These are phyloP conservation scores for Ascochyta fabae DNA, from an alignment of 2,329 filamentous ascomycete genomes.

Conservation along the genomic window DNA sequence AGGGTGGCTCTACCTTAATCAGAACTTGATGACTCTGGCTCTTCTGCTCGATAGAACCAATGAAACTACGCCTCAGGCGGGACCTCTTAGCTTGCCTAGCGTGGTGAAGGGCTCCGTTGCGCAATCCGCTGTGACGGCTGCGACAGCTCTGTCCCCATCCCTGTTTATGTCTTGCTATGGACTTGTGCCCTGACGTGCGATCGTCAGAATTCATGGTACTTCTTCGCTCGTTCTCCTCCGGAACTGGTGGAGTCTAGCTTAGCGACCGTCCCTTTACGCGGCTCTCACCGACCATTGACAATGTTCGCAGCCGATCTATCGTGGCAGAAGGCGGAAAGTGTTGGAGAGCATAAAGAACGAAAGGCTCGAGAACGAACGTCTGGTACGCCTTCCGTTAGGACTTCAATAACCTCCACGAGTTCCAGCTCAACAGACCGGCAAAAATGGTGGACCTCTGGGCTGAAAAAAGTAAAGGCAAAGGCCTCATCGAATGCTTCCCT, in stretches of 20 bases:
- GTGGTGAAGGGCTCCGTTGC: constrained; percentile 28
- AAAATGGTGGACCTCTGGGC: constrained; percentile 42
- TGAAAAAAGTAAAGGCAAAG: constrained; percentile 41
- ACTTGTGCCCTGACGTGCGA: constrained; percentile 27
- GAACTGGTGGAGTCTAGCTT: constrained; percentile 25
- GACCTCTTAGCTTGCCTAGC: constrained; percentile 9
- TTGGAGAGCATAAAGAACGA: constrained; percentile 48
- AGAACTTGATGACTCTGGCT: constrained; percentile 19
- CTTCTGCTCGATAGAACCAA: constrained; percentile 28
- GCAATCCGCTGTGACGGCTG: constrained; percentile 31
- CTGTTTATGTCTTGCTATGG: constrained; percentile 31
- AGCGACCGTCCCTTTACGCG: constrained; percentile 19
- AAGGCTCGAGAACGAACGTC: constrained; percentile 37
- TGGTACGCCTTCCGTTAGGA: constrained; percentile 35
- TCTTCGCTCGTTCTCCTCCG: constrained; percentile 23
- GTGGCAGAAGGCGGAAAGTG: constrained; percentile 46
- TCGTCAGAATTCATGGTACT: constrained; percentile 20
- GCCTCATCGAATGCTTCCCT: constrained; percentile 6
- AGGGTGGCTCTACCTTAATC: constrained; percentile 7
- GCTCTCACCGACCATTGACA: constrained; percentile 14
- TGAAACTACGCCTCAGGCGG: constrained; percentile 35
- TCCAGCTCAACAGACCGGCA: constrained; percentile 37
- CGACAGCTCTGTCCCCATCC: constrained; percentile 27
- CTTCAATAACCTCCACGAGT: constrained; percentile 34
- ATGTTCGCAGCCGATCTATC: constrained; percentile 52